Base-by-base conservation (phyloP, 2,329 filamentous ascomycete genomes). In the Fusarium sp. region DNA sequence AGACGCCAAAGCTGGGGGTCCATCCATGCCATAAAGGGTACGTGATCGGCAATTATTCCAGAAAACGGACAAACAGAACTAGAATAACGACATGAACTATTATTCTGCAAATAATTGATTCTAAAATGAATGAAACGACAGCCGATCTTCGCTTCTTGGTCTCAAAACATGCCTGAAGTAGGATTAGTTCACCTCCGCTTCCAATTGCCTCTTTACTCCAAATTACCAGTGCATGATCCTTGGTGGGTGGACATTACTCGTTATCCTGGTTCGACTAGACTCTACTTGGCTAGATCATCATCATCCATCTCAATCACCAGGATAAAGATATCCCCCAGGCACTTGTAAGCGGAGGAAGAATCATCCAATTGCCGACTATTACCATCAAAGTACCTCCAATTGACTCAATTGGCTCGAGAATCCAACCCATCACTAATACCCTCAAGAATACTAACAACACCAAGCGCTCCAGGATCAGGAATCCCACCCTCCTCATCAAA, bases 381-480 rank as follows among this genome's bases (percentile, higher is more conserved):
- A 35, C 13, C 16, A 18, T 10, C 31, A 33, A 33, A n/a, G 18
- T 8, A n/a, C 33, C 12, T 18, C 26, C 20, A 35, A 33, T 23
- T 21, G 20, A 6, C 28, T 57, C 44, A 57, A 42, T 57, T 57
- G 55, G 37, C 47, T 42, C 37, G 28, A 35, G 13, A 20, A 18
- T 54, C 37, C 9, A 57, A 24, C 11, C 47, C 55, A 16, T 28
- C 29, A 20, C 37, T 42, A 21, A 57, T 28, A 8, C 71, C 71
- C 15, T 70, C 56, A 1, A 74, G 54, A 39, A 74, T 71, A 31
- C 72, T 74, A 55, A 74, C 69, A 16, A 74, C 68, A 18, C 72
- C 72, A 65, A 74, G 33, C 8, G 91, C 91, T 21, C 91, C 91
- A 4, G 92, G 92, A 80, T 94, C 92, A 21, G 92, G 91, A 21